Conservation (phyloP, 139 green algal genomes). For the Tetradesmus lagerheimii region DNA sequence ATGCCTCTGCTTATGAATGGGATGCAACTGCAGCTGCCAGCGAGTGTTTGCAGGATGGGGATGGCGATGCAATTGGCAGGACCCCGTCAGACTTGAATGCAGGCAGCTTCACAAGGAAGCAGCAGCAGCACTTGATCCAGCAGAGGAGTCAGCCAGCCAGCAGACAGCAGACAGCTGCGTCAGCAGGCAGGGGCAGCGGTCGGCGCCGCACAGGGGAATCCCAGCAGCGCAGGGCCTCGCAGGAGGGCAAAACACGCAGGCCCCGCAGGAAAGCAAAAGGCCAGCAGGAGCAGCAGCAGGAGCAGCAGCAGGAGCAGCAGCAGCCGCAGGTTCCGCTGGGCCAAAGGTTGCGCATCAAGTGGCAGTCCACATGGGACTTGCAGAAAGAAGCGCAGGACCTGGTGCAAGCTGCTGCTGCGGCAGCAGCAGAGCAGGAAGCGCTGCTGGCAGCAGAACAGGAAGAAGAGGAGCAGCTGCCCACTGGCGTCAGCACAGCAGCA, state of each 20-base stretch:
- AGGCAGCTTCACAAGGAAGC: background rate
- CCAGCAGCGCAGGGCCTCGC: background rate
- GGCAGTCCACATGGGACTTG: background rate
- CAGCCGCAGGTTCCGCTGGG: background rate
- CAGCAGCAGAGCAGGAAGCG: background rate
- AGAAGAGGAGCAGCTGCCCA: background rate
- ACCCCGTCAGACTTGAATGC: background rate
- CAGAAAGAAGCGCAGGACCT: background rate
- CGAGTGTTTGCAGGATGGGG: background rate
- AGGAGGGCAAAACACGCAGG: background rate
- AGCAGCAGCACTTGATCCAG: background rate
- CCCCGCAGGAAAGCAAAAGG: background rate
- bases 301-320: background rate
- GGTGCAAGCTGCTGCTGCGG: background rate
- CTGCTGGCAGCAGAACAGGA: background rate
- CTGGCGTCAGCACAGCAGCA: background rate
- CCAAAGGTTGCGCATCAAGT: background rate
- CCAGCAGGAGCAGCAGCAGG: no score
- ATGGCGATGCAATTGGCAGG: background rate
- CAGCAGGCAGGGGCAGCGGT: background rate
- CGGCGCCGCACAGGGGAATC: background rate
- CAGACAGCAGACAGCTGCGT: background rate
- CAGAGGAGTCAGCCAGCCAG: background rate
- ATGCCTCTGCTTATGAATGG: background rate
- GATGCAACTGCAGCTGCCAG: background rate